Percentiles rank a stretch among this genome's conserved stretches.
These are phyloP conservation scores for Beverwykella pulmonaria DNA, from an alignment of 495 filamentous ascomycete genomes.

Conservation along the genomic window DNA sequence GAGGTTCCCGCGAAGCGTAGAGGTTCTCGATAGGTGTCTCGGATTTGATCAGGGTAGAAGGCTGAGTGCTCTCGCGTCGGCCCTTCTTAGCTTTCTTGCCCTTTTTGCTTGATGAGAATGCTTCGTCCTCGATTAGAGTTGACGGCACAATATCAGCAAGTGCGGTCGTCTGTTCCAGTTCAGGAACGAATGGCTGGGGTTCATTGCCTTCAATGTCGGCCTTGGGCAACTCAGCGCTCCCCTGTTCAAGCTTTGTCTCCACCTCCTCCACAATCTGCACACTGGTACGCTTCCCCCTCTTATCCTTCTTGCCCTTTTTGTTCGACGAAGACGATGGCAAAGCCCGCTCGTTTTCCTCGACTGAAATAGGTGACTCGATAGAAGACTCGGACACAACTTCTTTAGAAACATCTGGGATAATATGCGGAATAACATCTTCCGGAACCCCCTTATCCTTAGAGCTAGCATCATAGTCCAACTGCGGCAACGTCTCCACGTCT, in stretches of 20 bases:
- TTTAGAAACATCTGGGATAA: too few relatives aligned
- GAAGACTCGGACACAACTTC: too few relatives aligned
- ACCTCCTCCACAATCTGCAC: constrained; percentile 1
- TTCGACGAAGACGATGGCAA: constrained; percentile 30
- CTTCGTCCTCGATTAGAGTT: constrained; percentile 2
- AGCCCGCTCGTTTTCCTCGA: constrained; percentile 3
- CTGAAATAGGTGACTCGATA: background rate
- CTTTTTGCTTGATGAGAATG: constrained; percentile 9
- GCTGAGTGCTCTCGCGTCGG: constrained; percentile 14
- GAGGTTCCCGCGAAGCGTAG: background rate
- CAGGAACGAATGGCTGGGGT: background rate
- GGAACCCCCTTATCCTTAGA: background rate
- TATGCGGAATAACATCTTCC: background rate
- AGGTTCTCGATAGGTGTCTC: background rate
- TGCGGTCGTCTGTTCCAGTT: background rate
- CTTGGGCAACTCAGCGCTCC: too few relatives aligned
- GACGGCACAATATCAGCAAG: background rate
- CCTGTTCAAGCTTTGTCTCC: background rate
- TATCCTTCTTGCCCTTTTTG: constrained; percentile 50
- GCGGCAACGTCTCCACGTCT: background rate
- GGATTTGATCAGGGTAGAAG: background rate
- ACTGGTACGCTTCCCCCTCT: constrained; percentile 29
- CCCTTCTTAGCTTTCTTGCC: constrained; percentile 24
- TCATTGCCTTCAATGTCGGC: background rate
- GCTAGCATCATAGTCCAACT: background rate